These are phyloP conservation scores for Botrytis squamosa DNA, from an alignment of 2,329 filamentous ascomycete species.

Conservation along the genomic window DNA sequence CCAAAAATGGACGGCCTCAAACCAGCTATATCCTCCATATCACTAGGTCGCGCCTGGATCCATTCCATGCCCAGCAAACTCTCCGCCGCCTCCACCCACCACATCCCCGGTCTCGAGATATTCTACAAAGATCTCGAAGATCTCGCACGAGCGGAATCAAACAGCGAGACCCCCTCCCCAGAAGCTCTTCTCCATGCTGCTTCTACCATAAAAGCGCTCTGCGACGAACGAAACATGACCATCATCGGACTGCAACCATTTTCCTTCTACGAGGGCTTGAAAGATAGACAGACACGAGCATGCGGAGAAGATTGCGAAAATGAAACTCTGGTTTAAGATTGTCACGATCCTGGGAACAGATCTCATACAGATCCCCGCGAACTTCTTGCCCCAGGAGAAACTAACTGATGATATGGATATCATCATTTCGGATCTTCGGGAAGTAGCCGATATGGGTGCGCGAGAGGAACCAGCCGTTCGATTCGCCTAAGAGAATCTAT, in stretches of 20 bases:
- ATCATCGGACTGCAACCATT: slow-evolving; percentile 73
- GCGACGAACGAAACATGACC: slow-evolving; percentile 53
- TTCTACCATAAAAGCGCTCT: slow-evolving; percentile 54
- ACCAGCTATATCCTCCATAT: slow-evolving; percentile 73
- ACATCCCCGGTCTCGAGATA: slow-evolving; percentile 68
- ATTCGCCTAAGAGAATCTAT: slow-evolving; percentile 71
- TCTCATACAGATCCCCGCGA: slow-evolving; percentile 39
- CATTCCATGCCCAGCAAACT: slow-evolving; percentile 62
- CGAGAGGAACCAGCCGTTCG: slow-evolving; percentile 54
- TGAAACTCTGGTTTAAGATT: slow-evolving; percentile 69
- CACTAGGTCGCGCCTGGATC: slow-evolving; percentile 63
- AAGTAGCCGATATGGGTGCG: slow-evolving; percentile 66
- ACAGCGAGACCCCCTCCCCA: slow-evolving; percentile 33
- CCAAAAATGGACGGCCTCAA: slow-evolving; percentile 42
- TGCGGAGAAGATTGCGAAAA: slow-evolving; percentile 55
- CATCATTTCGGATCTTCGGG: slow-evolving; percentile 60
- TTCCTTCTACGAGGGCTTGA: slow-evolving; percentile 71
- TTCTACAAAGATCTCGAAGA: slow-evolving; percentile 74
- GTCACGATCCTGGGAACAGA: slow-evolving; percentile 58
- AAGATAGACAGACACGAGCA: slow-evolving; percentile 62
- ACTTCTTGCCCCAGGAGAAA: neutral
- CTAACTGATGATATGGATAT: slow-evolving; percentile 54
- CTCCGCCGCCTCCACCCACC: slow-evolving; percentile 61
- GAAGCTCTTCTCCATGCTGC: slow-evolving; percentile 44
- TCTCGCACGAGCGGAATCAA: slow-evolving; percentile 40